Conservation (phyloP, 2,329 filamentous ascomycete species). For the Aspergillus sojae region DNA sequence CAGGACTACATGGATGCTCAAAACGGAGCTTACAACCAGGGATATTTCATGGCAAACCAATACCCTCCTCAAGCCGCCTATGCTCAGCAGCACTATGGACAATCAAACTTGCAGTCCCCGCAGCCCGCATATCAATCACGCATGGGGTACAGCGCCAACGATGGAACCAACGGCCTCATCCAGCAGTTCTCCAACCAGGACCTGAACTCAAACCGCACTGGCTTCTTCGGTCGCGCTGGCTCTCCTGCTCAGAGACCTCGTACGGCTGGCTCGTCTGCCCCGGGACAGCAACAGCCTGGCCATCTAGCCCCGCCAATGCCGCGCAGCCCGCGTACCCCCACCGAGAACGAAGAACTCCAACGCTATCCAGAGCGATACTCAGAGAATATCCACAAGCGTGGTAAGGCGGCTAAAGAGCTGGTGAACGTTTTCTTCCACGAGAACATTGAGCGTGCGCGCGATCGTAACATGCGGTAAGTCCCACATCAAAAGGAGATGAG, state of each 20-base stretch:
- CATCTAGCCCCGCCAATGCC: conserved; percentile 72
- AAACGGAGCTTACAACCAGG: conserved; percentile 45
- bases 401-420: conserved; percentile 66
- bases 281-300: conserved; percentile 61
- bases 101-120: conserved; percentile 57
- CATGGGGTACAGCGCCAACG: conserved; percentile 63
- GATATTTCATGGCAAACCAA: conserved; percentile 66
- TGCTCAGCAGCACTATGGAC: conserved; percentile 55
- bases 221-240: conserved; percentile 69
- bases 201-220: conserved; percentile 71
- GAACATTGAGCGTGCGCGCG: conserved; percentile 91
- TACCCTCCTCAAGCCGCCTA: conserved; percentile 58
- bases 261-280: conserved; percentile 69
- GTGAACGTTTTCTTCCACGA: conserved; percentile 91
- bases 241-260: conserved; percentile 77
- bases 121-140: conserved; percentile 58
- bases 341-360: conserved; percentile 72
- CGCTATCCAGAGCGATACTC: conserved; percentile 83
- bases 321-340: conserved; percentile 56
- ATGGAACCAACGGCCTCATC: conserved; percentile 86
- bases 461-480: conserved; percentile 86
- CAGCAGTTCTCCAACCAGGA: conserved; percentile 98
- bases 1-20: conserved; percentile 63
- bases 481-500: too few relatives aligned
- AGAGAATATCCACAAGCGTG: conserved; percentile 77